phyloP scores from a whole-genome alignment of 495 filamentous ascomycete species.

The Xylaria bambusicola region DNA sequence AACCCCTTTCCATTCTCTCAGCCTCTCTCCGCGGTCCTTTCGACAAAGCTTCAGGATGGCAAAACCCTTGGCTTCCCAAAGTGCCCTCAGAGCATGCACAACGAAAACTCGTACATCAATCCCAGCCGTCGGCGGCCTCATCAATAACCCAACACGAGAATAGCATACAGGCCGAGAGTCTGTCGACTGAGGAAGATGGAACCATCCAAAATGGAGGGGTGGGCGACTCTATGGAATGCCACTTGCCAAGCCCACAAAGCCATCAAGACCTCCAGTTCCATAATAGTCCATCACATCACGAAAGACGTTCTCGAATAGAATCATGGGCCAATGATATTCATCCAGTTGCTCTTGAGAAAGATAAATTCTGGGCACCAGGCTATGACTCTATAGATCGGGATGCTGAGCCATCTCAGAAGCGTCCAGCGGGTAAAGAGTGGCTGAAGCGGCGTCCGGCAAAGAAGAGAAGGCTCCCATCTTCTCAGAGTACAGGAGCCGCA shows the following conservation, averaged over 20 bases:
- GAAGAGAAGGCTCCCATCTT: constrained; percentile 19
- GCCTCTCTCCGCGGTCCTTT: constrained; percentile 66
- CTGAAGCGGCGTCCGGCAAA: constrained; percentile 29
- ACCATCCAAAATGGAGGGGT: constrained; percentile 16
- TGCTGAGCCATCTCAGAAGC: constrained; percentile 20
- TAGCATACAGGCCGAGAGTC: neutral
- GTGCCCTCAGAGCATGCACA: constrained; percentile 17
- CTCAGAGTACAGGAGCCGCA: constrained; percentile 15
- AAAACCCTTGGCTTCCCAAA: constrained; percentile 62
- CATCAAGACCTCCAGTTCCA: constrained; percentile 21
- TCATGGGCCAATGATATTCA: constrained; percentile 27
- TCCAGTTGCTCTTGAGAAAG: constrained; percentile 18
- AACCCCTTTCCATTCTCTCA: constrained; percentile 60
- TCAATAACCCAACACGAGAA: neutral
- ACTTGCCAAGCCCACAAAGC: constrained; percentile 34
- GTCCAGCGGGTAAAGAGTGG: constrained; percentile 25
- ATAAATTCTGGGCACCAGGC: constrained; percentile 33
- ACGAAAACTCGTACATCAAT: constrained; percentile 5
- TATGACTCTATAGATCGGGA: neutral
- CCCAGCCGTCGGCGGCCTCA: neutral
- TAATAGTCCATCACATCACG: neutral
- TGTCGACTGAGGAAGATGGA: constrained; percentile 9
- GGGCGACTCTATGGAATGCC: constrained; percentile 25
- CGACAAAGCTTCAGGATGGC: constrained; percentile 55
- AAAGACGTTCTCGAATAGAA: constrained; percentile 24